Evolutionary conservation across 1,139 yeast species (phyloP).

Genomic region (Yamadazyma mexicana): DNA sequence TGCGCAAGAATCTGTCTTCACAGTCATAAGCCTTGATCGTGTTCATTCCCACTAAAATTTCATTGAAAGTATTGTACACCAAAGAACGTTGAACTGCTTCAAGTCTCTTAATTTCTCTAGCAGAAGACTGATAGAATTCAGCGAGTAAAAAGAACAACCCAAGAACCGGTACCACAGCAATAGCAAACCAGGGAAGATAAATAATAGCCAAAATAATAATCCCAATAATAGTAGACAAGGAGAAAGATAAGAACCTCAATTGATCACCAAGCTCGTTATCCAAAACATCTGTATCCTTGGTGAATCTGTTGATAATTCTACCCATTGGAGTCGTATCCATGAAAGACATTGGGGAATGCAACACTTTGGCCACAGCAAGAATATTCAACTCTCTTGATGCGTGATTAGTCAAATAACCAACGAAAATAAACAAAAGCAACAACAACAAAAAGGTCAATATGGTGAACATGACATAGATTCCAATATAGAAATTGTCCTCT

Average conservation of each 20-base stretch:
- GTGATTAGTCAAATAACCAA: conserved; percentile 50
- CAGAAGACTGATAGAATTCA: conserved; percentile 64
- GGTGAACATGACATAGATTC: conserved; percentile 64
- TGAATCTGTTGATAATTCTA: conserved; percentile 59
- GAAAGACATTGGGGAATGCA: conserved; percentile 55
- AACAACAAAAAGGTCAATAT: conserved; percentile 38
- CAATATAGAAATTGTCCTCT: conserved; percentile 65
- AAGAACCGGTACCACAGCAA: conserved; percentile 16
- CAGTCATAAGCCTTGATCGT: conserved; percentile 67
- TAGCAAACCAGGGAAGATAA: conserved; percentile 63
- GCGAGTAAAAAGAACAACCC: conserved; percentile 25
- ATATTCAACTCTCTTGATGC: conserved; percentile 44
- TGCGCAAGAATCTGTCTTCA: conserved; percentile 49
- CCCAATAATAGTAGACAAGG: conserved; percentile 59
- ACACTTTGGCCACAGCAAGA: conserved; percentile 14
- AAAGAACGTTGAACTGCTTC: conserved; percentile 77
- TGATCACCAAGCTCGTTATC: conserved; percentile 76
- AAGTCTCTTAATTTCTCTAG: conserved; percentile 76
- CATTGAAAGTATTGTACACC: conserved; percentile 77
- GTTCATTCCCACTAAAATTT: conserved; percentile 68
- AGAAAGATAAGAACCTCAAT: conserved; percentile 45
- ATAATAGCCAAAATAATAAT: conserved; percentile 67
- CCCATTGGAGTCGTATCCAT: conserved; percentile 69
- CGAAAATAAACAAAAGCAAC: conserved; percentile 36
- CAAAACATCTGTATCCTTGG: conserved; percentile 82